phyloP scores from a whole-genome alignment of 345 rosid genomes.

The Arabidopsis suecica region DNA sequence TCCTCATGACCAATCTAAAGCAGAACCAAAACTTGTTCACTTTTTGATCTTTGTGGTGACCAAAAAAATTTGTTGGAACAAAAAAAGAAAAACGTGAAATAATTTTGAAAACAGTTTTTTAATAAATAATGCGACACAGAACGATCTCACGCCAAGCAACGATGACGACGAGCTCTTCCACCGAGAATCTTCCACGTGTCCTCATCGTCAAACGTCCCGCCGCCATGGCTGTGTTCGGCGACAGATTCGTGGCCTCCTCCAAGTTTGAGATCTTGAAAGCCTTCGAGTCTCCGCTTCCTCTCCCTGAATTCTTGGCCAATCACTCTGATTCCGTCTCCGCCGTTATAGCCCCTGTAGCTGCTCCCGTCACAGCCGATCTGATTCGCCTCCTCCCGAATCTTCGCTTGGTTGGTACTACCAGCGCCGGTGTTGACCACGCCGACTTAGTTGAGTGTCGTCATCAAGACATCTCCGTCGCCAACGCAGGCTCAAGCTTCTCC shows the following conservation, averaged over 20 bases:
- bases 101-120: not conserved
- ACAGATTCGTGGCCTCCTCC: not conserved
- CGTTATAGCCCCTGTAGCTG: conserved; percentile 37
- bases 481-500: conserved; percentile 46
- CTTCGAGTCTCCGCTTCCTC: conserved; percentile 32
- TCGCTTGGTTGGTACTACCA: conserved; percentile 44
- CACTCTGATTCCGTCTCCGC: conserved; percentile 46
- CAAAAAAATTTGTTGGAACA: no score
- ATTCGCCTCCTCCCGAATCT: conserved; percentile 44
- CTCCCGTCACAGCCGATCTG: conserved; percentile 49
- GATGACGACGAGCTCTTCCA: not conserved
- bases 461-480: conserved; percentile 52
- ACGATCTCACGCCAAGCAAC: not conserved
- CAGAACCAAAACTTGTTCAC: no score
- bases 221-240: not conserved
- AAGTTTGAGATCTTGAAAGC: not conserved
- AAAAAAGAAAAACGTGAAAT: no score
- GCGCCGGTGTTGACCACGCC: conserved; percentile 56
- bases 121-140: not conserved
- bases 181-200: not conserved
- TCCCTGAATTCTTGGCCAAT: conserved; percentile 34
- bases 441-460: conserved; percentile 52
- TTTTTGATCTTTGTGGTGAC: no score
- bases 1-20: no score
- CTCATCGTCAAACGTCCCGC: not conserved